These are phyloP conservation scores for Fraxinus pennsylvanica DNA, from an alignment of 257 asterid species.

Conservation along the genomic window DNA sequence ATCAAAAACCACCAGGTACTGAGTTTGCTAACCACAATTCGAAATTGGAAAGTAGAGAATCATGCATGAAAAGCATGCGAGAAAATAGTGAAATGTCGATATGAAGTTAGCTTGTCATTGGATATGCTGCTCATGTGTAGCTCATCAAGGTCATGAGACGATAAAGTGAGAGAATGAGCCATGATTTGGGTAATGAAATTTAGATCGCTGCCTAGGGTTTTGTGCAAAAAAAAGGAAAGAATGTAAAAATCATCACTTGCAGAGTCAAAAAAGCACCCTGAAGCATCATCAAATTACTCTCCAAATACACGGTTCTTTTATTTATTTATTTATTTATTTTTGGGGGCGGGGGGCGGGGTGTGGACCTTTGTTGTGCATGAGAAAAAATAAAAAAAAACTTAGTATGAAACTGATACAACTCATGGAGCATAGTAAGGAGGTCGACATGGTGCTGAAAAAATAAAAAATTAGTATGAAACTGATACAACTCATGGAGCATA, in stretches of 20 bases:
- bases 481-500: slow-evolving; percentile 37
- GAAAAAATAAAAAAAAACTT: too few species aligned
- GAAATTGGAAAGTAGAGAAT: too few species aligned
- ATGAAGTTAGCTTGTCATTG: too few species aligned
- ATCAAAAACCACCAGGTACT: too few species aligned
- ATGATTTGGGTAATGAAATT: not conserved
- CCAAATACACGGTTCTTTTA: not conserved
- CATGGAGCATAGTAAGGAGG: slow-evolving; percentile 45
- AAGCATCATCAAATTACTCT: not conserved
- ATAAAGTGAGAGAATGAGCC: not conserved
- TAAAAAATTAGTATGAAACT: not conserved
- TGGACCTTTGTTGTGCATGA: not conserved
- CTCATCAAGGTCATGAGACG: not conserved
- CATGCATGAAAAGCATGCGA: too few species aligned
- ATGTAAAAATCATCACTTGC: not conserved
- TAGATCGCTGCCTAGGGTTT: not conserved
- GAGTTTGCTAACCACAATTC: too few species aligned
- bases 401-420: slow-evolving; percentile 10
- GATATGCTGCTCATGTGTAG: not conserved
- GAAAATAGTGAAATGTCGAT: too few species aligned
- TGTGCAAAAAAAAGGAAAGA: not conserved
- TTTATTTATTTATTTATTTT: too few species aligned
- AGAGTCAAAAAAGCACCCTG: not conserved
- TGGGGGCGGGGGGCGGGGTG: not conserved
- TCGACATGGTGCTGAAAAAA: slow-evolving; percentile 35